Evolutionary conservation across 345 rosid genomes (phyloP), one percentile per base, ranked within the genome.

Genomic region (Trapa incisa): DNA sequence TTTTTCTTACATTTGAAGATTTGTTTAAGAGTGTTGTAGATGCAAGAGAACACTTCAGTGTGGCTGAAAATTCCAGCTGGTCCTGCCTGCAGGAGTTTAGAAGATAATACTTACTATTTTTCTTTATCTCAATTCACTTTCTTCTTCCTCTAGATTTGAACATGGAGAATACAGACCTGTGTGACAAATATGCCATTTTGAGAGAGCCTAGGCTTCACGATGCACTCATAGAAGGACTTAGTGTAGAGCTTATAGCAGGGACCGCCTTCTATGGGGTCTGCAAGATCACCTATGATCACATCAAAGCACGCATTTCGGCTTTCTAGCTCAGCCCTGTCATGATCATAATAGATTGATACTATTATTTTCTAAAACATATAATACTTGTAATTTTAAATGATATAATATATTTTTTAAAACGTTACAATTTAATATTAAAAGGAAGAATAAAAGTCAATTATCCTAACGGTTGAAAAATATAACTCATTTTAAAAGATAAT

Each of bases 1-100:
- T 4, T 4, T 1, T 41, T 8, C 43, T 75, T 73, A 82, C 91
- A 76, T 75, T 80, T 84, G 80, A 86, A 86, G 41, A 80, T 85
- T 77, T 86, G 88, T 67, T 62, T 83, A 32, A 86, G 67, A 8
- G 91, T 86, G 80, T 86, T 82, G 76, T 73, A 77, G 57, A 84
- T 86, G 72, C 84, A 84, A 45, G 91, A 73, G 72, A 82, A 86
- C 3, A 86, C 91, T 78, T 86, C 88, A 1, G 80, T 82, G 69
- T 84, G 91, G 81, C 79, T 86, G 75, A 86, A 86, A 62, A 86
- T 84, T 73, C 91, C 88, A 14, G 91, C 91, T 29, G 91, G 88
- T 13, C 91, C 91, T 6, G 91, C 91, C 91, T 85, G 64, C 61
- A 74, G 32, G 17, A 75, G 33, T 42, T 22, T 33, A 43, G 64